A percentile compares a stretch with the other conserved stretches of the same genome.
phyloP scores from a whole-genome alignment of 179 eudicot species.

The Vitellaria paradoxa region DNA sequence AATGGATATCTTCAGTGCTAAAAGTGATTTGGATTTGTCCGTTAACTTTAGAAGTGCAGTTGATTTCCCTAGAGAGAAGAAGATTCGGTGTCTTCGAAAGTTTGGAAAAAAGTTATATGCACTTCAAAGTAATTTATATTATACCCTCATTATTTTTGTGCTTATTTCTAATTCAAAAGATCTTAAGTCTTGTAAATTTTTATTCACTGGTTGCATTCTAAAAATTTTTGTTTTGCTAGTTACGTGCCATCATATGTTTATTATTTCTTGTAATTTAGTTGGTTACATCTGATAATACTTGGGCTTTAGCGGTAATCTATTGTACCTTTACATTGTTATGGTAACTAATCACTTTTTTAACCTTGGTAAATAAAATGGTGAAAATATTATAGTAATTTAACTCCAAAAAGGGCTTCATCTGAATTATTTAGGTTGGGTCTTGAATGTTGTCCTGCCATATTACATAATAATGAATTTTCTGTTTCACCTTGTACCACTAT shows the following conservation, averaged over 20 bases:
- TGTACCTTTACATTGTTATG: no score
- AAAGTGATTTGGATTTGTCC: conserved; percentile 86
- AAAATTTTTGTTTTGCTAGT: neutral
- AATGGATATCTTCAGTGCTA: conserved; percentile 76
- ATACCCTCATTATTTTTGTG: neutral
- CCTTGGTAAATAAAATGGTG: neutral
- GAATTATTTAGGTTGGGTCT: neutral
- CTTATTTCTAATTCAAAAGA: neutral
- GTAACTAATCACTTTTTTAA: neutral
- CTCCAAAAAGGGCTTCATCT: neutral
- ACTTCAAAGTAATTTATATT: conserved; percentile 56
- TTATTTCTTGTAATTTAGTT: neutral
- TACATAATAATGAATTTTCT: neutral
- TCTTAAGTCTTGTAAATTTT: neutral
- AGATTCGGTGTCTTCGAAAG: conserved; percentile 57
- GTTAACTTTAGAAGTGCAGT: conserved; percentile 50
- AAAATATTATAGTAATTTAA: neutral
- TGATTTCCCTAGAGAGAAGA: conserved; percentile 44
- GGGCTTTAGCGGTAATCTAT: neutral
- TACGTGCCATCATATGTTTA: neutral
- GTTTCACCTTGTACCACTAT: neutral
- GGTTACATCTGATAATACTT: neutral
- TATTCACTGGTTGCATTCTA: neutral
- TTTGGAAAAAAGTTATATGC: conserved; percentile 54
- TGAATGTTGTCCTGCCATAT: neutral